phyloP scores from a whole-genome alignment of 345 rosid species.

The thale cress (Arabidopsis thaliana) region TAIR10.1 NC_003070.9:468001-468500 shows the following conservation, averaged over 20 bases:
- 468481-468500: neutral
- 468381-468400: conserved; percentile 11
- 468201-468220: no score
- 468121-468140: neutral
- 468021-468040: no score
- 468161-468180: neutral
- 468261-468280: no score
- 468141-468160: neutral
- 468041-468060: no score
- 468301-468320: no score
- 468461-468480: conserved; percentile 3
- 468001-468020: no score
- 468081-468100: no score
- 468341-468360: neutral
- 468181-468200: neutral
- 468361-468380: neutral
- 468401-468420: conserved; percentile 24
- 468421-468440: neutral
- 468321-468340: no score
- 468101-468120: neutral
- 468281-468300: neutral
- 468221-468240: no score
- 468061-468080: no score
- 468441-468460: conserved; percentile 16
- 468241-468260: neutral